Base-by-base conservation (phyloP, 2,329 filamentous ascomycete genomes). In the Cercospora berteroae region DNA sequence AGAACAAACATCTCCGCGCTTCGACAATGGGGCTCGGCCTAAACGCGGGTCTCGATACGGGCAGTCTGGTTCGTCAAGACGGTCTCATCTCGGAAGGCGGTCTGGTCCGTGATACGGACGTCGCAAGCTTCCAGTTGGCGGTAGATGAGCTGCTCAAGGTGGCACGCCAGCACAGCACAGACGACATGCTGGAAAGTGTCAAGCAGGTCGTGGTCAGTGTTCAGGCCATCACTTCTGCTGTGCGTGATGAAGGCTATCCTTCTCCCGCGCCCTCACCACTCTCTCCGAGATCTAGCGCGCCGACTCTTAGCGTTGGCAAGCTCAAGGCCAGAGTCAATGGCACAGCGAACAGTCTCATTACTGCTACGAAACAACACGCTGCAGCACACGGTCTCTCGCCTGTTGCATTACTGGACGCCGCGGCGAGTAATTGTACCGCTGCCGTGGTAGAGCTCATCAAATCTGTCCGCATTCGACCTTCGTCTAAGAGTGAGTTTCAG, bases 291-390 rank as follows among this genome's bases (percentile, higher is more conserved):
- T 39, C 18, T 10, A 69, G 66, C 23, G 67, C 74, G 5, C 65
- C 69, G 16, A 70, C 66, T 44, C 79, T 83, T 1, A 84, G 80
- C 39, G 85, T 76, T 9, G 72, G 72, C 20, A 74, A 73, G 42
- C 85, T 96, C 68, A 96, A 92, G 80, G 86, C 87, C 60, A 90
- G 90, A 67, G 90, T 98, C 3, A 96, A 93, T n/a, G 90, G 90
- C 2, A 96, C 94, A 1, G 94, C 95, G 59, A 98, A 98, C 83
- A 95, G 94, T 76, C 84, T 99, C 66, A 97, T 98, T 75, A 98
- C 94, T 2, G 93, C 94, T 1, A 90, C 92, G 36, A 97, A 96
- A 82, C 97, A 97, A 76, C 97, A 95, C 78, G 90, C 91, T 36
- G 86, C 88, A 10, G 89, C 93, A 0, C 89, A 88, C 20, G 95